Conservation (phyloP, 257 asterid species). For the Penstemon barbatus region DNA sequence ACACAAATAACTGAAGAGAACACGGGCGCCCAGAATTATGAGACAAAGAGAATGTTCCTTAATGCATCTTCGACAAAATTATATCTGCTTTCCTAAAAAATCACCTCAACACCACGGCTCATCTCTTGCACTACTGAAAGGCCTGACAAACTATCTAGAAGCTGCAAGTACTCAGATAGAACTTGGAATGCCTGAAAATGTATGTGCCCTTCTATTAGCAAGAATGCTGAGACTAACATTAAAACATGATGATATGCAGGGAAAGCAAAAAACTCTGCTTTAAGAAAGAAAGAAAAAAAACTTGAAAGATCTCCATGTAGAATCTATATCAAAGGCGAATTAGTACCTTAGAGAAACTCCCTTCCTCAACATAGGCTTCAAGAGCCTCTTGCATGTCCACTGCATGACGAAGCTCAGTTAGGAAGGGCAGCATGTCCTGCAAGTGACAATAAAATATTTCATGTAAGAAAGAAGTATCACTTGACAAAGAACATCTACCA, state of each 20-base stretch:
- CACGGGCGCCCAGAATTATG: constrained; percentile 23
- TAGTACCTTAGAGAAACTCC: constrained; percentile 82
- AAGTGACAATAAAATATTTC: constrained; percentile 30
- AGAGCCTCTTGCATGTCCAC: constrained; percentile 77
- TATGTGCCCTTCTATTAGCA: constrained; percentile 23
- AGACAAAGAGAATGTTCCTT: constrained; percentile 19
- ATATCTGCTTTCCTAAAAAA: constrained; percentile 20
- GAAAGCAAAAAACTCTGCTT: constrained; percentile 27
- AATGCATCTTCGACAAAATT: not conserved
- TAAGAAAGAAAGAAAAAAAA: constrained; percentile 3
- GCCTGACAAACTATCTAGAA: constrained; percentile 78
- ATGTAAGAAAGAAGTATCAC: constrained; percentile 13
- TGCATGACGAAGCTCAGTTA: constrained; percentile 82
- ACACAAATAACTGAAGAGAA: constrained; percentile 20
- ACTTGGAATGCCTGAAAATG: constrained; percentile 90
- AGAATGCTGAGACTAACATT: constrained; percentile 18
- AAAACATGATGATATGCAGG: constrained; percentile 15
- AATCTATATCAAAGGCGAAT: constrained; percentile 34
- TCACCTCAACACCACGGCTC: constrained; percentile 96
- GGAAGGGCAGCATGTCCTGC: constrained; percentile 89
- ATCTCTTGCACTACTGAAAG: constrained; percentile 88
- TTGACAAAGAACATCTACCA: constrained; percentile 22
- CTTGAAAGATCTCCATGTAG: constrained; percentile 26
- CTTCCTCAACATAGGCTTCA: constrained; percentile 84
- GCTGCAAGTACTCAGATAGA: constrained; percentile 90